Evolutionary conservation across 2,329 filamentous ascomycete species (phyloP).

Genomic region (Juglanconis juglandina): DNA sequence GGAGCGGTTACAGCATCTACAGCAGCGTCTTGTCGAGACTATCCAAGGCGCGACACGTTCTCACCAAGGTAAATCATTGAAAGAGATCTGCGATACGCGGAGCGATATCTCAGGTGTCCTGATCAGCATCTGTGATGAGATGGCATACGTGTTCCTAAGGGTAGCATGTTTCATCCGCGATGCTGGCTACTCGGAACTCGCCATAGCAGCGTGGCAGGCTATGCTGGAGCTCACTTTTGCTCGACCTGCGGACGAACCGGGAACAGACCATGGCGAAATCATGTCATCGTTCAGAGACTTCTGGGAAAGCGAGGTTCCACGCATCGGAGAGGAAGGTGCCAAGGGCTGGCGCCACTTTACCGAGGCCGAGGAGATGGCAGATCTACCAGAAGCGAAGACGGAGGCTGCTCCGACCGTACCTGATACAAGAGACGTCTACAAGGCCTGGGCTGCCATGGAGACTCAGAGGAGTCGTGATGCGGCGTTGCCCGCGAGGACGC

Average conservation of each 20-base stretch:
- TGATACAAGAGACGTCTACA: conserved; percentile 43
- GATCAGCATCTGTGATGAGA: conserved; percentile 34
- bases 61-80: background rate
- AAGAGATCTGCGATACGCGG: background rate
- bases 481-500: conserved; percentile 64
- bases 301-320: conserved; percentile 80
- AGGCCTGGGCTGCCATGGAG: conserved; percentile 55
- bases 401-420: conserved; percentile 21
- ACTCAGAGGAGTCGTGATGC: conserved; percentile 43
- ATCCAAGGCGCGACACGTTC: background rate
- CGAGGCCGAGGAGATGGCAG: conserved; percentile 31
- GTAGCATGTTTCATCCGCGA: conserved; percentile 72
- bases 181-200: conserved; percentile 73
- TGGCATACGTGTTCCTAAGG: conserved; percentile 70
- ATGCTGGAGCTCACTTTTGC: conserved; percentile 70
- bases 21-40: conserved; percentile 13
- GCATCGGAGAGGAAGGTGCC: conserved; percentile 71
- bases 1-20: conserved; percentile 49
- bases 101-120: conserved; percentile 13
- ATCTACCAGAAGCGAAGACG: conserved; percentile 38
- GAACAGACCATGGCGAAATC: background rate
- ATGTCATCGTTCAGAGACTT: conserved; percentile 61
- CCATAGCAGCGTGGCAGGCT: conserved; percentile 79
- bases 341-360: conserved; percentile 65
- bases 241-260: conserved; percentile 38